Evolutionary conservation across 2,329 filamentous ascomycete species (phyloP), one percentile per base, ranked within the genome.

Genomic region (Ophiostoma montium): DNA sequence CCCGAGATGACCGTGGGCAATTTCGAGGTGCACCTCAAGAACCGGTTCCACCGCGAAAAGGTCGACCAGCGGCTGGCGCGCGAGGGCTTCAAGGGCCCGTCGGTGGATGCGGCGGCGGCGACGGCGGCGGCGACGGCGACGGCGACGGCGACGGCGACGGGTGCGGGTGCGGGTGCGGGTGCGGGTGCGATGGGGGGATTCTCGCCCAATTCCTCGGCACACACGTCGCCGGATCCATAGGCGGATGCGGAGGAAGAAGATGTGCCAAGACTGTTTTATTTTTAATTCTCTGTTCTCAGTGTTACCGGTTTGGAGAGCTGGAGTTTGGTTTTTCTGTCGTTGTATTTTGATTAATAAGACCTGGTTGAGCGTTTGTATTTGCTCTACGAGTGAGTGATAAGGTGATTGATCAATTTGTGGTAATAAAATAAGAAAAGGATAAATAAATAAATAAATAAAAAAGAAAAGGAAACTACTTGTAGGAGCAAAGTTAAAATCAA

Each of bases 11-110:
- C 87, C 2, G 85, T 90, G 5, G 82, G 82, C 42, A 94, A 95
- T 61, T 98, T 98, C 55, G 86, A 95, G 65, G 80, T 94, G 1
- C 92, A 98, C 67, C 70, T 96, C 45, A 86, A 82, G 64, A 95
- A 95, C 64, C 78, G 84, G 39, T 71, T 75, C 47, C 92, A 98
- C 63, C 76, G 82, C 58, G 79, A 86, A 56, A 76, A 76, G 57
- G 85, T 89, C 10, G 75, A 81, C 53, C 65, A 67, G 48, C 66
- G 71, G 19, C 57, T 71, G 16, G 61, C 60, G 32, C 43, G 32
- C 19, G 43, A 46, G 31, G 43, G 43, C 13, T 35, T 23, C 39
- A 42, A 27, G 23, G 23, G 23, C 21, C 8, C 19, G 45, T 46
- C 12, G 13, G 16, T n/a, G 39, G 39, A 12, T 15, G 19, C 13